Conservation (phyloP, 345 rosid species). For the Arabidopsis suecica region DNA sequence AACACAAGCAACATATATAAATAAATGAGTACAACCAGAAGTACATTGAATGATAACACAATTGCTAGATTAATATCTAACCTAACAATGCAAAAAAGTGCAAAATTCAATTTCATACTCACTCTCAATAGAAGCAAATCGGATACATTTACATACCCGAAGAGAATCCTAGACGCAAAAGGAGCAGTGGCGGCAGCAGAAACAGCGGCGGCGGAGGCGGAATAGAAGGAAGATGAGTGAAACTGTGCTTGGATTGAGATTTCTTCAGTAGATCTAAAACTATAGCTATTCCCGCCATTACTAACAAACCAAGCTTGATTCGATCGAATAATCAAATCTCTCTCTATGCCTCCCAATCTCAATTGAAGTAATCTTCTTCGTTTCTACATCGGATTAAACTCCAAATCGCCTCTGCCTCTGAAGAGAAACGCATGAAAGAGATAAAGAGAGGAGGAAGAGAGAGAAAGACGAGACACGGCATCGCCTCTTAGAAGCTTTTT, state of each 20-base stretch:
- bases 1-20: neutral
- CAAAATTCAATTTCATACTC: constrained; percentile 23
- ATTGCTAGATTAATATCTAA: no score
- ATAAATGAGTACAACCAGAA: no score
- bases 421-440: no score
- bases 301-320: constrained; percentile 12
- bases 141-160: constrained; percentile 67
- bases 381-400: no score
- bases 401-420: no score
- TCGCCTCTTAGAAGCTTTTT: no score
- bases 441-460: no score
- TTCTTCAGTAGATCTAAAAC: constrained; percentile 78
- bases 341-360: no score
- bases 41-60: no score
- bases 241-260: constrained; percentile 59
- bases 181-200: constrained; percentile 69
- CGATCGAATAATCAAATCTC: neutral
- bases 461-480: no score
- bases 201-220: constrained; percentile 68
- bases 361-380: no score
- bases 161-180: constrained; percentile 77
- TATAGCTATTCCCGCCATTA: constrained; percentile 87
- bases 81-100: neutral
- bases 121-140: constrained; percentile 48
- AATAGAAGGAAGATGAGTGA: constrained; percentile 61